Base-by-base conservation (phyloP, 352 stramenopile genomes). In the Phytophthora nicotianae region DNA sequence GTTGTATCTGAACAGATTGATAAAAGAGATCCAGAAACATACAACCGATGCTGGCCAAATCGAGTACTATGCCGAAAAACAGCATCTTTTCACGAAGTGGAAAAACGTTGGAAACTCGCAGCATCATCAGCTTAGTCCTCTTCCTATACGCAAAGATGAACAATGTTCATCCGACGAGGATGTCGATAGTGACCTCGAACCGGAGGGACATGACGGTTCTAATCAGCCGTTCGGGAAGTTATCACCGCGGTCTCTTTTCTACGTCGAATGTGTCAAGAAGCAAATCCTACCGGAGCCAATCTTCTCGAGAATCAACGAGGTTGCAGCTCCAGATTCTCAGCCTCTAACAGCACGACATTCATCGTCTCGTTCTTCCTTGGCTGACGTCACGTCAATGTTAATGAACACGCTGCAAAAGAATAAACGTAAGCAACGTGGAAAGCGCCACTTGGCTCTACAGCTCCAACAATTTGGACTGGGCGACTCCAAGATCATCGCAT, bases 401-500 rank as follows among this genome's bases (percentile, higher is more conserved):
- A 43, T 90, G 3, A 75, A 60, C 19, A 52, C 62, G 0, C 66
- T 77, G 9, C 70, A 74, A 13, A 71, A 76, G 17, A 55, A 72
- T 7, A 45, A 38, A 78, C 53, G 74, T 61, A 14, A 21, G 72
- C n/a, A 62, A 68, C 54, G 59, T 53, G 17, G 72, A 32, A 88
- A 83, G 55, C 80, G 81, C 17, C 77, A 81, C 29, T 63, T 85
- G 24, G 68, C 75, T 4, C 46, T 93, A 0, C 70, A 90, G 23
- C 48, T 93, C 32, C 77, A 90, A 52, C 79, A 93, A 41, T 93
- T 91, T 57, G 84, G 84, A 7, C 75, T 93, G 0, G 84, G 84
- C 0, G 81, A 93, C 26, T 49, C 56, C 1, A 89, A 91, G 50
- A 72, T 78, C 20, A 70, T 81, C 21, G 81, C 82, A 5, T 49